These are phyloP conservation scores for Exophiala alcalophila DNA, from an alignment of 2,329 filamentous ascomycete species.

Conservation along the genomic window DNA sequence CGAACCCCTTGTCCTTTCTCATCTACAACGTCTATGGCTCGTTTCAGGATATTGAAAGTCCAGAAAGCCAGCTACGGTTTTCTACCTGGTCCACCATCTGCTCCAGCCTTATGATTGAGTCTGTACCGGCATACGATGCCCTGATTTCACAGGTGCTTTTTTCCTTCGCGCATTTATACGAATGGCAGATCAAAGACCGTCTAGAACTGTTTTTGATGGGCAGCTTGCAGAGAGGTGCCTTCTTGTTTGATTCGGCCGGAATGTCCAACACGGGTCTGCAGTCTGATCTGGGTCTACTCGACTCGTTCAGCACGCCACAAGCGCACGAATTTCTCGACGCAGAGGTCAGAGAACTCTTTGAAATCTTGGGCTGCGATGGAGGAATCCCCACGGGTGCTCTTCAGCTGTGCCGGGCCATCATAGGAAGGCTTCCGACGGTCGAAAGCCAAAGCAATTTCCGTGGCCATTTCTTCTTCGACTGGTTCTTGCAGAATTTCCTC, in stretches of 20 bases:
- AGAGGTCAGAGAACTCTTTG: conserved; percentile 77
- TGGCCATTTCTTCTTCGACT: conserved; percentile 82
- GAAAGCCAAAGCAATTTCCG: conserved; percentile 72
- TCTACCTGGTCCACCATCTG: conserved; percentile 87
- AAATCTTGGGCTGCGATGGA: conserved; percentile 75
- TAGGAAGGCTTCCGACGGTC: conserved; percentile 68
- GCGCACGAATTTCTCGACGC: conserved; percentile 85
- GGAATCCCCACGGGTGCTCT: conserved; percentile 84
- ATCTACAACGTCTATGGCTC: conserved; percentile 88
- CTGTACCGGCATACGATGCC: conserved; percentile 71
- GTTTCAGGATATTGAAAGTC: conserved; percentile 74
- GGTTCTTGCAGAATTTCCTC: conserved; percentile 87
- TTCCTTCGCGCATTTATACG: conserved; percentile 79
- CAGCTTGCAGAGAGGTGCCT: conserved; percentile 86
- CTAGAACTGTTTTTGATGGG: conserved; percentile 95
- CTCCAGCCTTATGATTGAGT: conserved; percentile 75
- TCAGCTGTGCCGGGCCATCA: conserved; percentile 78
- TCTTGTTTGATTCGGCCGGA: conserved; percentile 80
- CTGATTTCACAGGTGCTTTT: conserved; percentile 82
- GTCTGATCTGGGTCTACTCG: conserved; percentile 51
- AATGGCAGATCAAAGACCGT: conserved; percentile 85
- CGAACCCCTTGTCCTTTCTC: conserved; percentile 79
- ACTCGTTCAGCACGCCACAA: conserved; percentile 72
- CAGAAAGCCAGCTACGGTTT: conserved; percentile 74
- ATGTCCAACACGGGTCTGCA: conserved; percentile 61